Evolutionary conservation across 176 grass and related monocot genomes (phyloP), one percentile per base, ranked within the genome.

Genomic region (Hordeum vulgare): DNA sequence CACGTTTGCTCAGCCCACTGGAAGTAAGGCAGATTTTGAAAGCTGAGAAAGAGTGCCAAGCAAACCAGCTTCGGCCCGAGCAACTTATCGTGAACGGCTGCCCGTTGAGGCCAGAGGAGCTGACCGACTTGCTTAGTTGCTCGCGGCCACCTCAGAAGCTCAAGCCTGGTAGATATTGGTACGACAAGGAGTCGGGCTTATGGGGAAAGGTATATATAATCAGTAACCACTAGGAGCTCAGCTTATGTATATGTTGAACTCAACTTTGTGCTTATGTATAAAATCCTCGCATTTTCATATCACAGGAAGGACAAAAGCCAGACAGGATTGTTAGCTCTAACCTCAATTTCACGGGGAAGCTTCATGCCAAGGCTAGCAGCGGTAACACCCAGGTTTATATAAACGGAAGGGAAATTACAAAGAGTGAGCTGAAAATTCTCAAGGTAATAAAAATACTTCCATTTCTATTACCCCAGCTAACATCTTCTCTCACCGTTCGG

Each of bases 21-120:
- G 96, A 98, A 79, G 96, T 98, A 11, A 95, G 91, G 65, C 96
- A 98, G 75, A 95, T 98, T 27, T 75, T 98, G 89, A 98, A 94
- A 88, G 93, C 93, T 5, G 96, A 98, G 89, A 94, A 95, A 85
- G 96, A 98, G 82, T 98, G 96, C 71, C 90, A 89, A 37, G 91
- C 89, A 2, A 98, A 98, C 44, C 96, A 98, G 87, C 96, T 98
- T 45, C 90, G 87, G 14, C 96, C 96, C 0, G 91, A 98, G 53
- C 96, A 95, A 11, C 80, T 98, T 71, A 68, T 95, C 20, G 93
- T 98, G 31, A 98, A 98, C 18, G 80, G 85, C 26, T 92, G 33
- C 41, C 93, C 96, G 0, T 51, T 98, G 66, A 85, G 89, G 68
- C 80, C 84, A 4, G 93, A 98, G 14, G 93, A 95, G 87, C 71